A percentile compares a stretch with the other conserved stretches of the same genome.
Conservation (phyloP, 192 early-diverging fungal genomes). For the Phlyctochytrium planicorne region DNA sequence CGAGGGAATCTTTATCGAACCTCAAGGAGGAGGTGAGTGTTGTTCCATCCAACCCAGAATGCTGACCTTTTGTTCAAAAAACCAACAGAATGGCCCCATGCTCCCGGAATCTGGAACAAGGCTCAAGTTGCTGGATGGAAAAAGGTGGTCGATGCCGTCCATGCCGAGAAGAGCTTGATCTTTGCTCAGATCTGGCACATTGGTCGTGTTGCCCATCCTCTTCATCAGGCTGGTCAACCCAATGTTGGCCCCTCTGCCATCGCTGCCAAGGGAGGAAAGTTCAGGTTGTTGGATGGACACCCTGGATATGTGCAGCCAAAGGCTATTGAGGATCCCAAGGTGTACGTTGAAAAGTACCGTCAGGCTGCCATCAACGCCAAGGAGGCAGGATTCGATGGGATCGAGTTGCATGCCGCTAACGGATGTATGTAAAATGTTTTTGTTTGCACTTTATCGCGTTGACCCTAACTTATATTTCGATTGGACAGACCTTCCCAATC, state of each 20-base stretch:
- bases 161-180: conserved; percentile 38
- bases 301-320: conserved; percentile 25
- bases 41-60: not conserved
- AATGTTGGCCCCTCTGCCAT: conserved; percentile 21
- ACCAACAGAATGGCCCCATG: conserved; percentile 31
- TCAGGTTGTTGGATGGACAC: conserved; percentile 17
- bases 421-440: conserved; percentile 6
- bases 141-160: conserved; percentile 41
- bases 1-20: conserved; percentile 21
- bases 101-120: conserved; percentile 42
- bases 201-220: conserved; percentile 30
- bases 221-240: conserved; percentile 10
- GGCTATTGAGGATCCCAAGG: conserved; percentile 23
- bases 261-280: conserved; percentile 26
- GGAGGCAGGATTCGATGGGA: conserved; percentile 18
- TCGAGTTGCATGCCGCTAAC: conserved; percentile 22
- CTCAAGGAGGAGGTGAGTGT: conserved; percentile 14
- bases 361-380: conserved; percentile 11
- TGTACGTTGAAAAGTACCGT: conserved; percentile 22
- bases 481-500: conserved; percentile 16
- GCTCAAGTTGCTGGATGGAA: conserved; percentile 48
- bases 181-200: conserved; percentile 51
- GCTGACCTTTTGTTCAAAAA: not conserved
- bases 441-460: too few relatives aligned
- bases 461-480: not conserved